These are phyloP conservation scores for Argentina anserina DNA, from an alignment of 306 rosid genomes.

Conservation along the genomic window DNA sequence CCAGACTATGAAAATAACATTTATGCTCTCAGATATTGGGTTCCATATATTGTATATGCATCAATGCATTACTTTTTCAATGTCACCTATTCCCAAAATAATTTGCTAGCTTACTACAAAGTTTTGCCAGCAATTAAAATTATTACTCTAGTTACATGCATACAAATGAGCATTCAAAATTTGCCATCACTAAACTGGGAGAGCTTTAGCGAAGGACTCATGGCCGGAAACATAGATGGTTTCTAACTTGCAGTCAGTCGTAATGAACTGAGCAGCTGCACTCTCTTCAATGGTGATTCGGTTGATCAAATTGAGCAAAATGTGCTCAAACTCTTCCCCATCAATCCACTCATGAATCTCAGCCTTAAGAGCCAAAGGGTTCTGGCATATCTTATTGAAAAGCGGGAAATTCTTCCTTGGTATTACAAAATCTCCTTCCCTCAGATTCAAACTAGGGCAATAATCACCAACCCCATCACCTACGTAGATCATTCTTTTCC, in stretches of 20 bases:
- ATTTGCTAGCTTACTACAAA: not conserved
- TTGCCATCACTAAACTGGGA: conserved; percentile 29
- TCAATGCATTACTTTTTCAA: no score
- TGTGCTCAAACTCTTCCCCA: conserved; percentile 24
- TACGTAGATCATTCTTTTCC: conserved; percentile 9
- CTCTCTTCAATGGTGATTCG: conserved; percentile 6
- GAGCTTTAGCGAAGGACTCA: conserved; percentile 40
- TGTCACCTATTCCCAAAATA: no score
- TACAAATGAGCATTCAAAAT: not conserved
- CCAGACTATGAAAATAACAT: no score
- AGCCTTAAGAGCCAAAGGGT: conserved; percentile 7
- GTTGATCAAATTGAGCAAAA: conserved; percentile 3
- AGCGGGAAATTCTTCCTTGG: conserved; percentile 28
- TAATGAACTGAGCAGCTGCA: not conserved
- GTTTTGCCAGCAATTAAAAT: not conserved
- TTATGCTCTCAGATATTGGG: no score
- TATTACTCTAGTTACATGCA: not conserved
- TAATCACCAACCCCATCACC: conserved; percentile 20
- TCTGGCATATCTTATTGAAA: conserved; percentile 19
- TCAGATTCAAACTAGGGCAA: conserved; percentile 32
- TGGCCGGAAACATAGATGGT: conserved; percentile 25
- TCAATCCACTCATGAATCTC: conserved; percentile 30
- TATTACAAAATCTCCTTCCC: conserved; percentile 22
- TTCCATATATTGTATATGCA: no score
- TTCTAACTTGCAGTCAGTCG: conserved; percentile 43